Base-by-base conservation (phyloP, 164 flowering plant species). In the Stephania japonica region DNA sequence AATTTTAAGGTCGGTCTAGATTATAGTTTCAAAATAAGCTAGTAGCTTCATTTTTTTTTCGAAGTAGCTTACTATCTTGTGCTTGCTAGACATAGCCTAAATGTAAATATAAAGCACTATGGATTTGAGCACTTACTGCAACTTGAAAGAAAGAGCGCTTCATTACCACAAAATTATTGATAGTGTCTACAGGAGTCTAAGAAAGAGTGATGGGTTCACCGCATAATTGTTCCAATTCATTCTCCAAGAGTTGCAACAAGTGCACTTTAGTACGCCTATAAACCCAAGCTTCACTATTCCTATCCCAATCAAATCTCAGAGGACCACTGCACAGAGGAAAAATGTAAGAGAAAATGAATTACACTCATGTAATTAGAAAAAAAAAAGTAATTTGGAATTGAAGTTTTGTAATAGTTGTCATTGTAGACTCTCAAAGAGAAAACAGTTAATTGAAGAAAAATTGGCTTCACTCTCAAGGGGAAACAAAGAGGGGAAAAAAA, bases 281-380 rank as follows among this genome's bases (percentile, higher is more conserved):
- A 42, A 94, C 79, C 98, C 98, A 92, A 73, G 88, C 83, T 75
- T 83, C 77, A 63, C 84, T 71, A 72, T 63, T 67, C 44, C 24
- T 74, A 79, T 94, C 98, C 98, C 98, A 91, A 70, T 94, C 98
- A 77, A 87, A 94, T 76, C 97, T 84, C 7, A 92, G 86, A 14
- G 98, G 98, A 68, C 97, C 98, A 80, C 98, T 92, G 87, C 85
- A 87, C 38, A 32, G 38, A 44, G 70, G 67, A 77, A 76, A 1
- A 64, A 24, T 41, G 19, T 63, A 50, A 53, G 53, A 21, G 19
- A 70, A 9, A 23, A 65, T 12, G 12, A 8, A 42, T 26, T 49
- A 53, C n/a, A 63, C 19, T 3, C 8, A 26, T 32, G 38, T 32
- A 32, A 32, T 32, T n/a, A 50, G 27, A 3, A 42, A 49, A 23